Evolutionary conservation across 257 asterid genomes (phyloP), one percentile per base, ranked within the genome.

Genomic region (Primulina huaijiensis): DNA sequence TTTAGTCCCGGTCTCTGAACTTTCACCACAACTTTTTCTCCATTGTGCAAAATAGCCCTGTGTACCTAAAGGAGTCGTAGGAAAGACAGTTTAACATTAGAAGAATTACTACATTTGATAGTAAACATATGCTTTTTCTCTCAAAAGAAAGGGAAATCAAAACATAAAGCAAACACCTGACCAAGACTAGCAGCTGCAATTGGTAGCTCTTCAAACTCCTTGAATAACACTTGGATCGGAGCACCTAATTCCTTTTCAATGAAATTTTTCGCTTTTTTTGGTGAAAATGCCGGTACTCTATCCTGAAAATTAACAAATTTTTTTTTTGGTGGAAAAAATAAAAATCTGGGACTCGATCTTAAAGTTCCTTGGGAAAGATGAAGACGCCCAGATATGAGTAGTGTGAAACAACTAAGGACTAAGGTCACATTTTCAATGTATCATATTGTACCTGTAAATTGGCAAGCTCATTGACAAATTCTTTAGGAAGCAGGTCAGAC

Each of bases 181-280:
- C 99, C 99, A 82, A 94, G 99, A 77, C 99, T 94, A 83, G 99
- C 99, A 76, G 99, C 97, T 65, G 99, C 97, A 79, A 93, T 89
- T 8, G 99, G 99, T 43, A 72, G 77, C 72, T 93, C 99, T 84
- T 93, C 99, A 67, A 93, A 93, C 81, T 80, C 95, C 90, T 69
- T 94, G 77, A 69, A 94, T 67, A 93, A 63, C 64, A 86, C 63
- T 64, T 82, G 66, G 38, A 90, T 72, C 12, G 97, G 95, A 67
- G 95, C 89, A 67, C 96, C 97, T 78, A 93, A 71, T 82, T 93
- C 99, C 81, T 72, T 90, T 59, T 93, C 91, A 34, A 93, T 81
- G 31, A 90, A 86, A 65, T 58, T 76, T 78, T 78, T 93, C 52
- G 98, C 88, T 81, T 75, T 90, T 75, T 84, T 67, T 0, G 97